A percentile compares a stretch with the other conserved stretches of the same genome.
phyloP scores from a whole-genome alignment of 176 grass and related monocot genomes.

The barley (Hordeum vulgare) region MorexV3_pseudomolecules_assembly NC_058519.1:544205613-544206112 shows the following conservation, averaged over 20 bases:
- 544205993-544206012: conserved; percentile 36
- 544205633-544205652: too few relatives aligned
- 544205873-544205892: neutral
- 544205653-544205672: too few relatives aligned
- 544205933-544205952: neutral
- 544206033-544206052: conserved; percentile 77
- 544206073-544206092: conserved; percentile 21
- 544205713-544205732: too few relatives aligned
- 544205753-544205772: neutral
- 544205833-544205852: neutral
- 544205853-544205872: conserved; percentile 24
- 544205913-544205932: neutral
- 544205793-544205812: conserved; percentile 10
- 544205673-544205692: too few relatives aligned
- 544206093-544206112: neutral
- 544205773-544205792: neutral
- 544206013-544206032: conserved; percentile 87
- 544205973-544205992: conserved; percentile 24
- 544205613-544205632: too few relatives aligned
- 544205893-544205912: neutral
- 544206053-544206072: conserved; percentile 68
- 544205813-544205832: neutral
- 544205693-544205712: too few relatives aligned
- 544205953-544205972: neutral
- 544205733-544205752: too few relatives aligned